Conservation (phyloP, 495 filamentous ascomycete species). For the Aspergillus affinis region DNA sequence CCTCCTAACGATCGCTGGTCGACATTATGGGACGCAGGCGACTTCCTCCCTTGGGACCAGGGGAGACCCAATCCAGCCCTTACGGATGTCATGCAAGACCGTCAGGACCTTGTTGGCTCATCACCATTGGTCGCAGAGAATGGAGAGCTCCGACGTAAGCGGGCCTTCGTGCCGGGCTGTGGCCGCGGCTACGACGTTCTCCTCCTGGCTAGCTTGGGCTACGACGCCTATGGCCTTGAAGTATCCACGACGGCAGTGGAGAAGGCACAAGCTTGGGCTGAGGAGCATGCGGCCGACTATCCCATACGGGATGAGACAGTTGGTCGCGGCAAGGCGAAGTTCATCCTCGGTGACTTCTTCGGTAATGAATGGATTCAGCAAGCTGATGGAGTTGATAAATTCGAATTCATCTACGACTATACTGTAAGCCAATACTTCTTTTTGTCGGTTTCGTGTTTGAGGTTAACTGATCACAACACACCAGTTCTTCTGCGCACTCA, state of each 20-base stretch:
- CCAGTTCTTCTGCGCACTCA: slow-evolving; percentile 70
- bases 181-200: slow-evolving; percentile 67
- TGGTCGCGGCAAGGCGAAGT: slow-evolving; percentile 50
- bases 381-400: slow-evolving; percentile 30
- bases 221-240: slow-evolving; percentile 66
- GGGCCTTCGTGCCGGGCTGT: slow-evolving; percentile 60
- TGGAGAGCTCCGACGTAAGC: slow-evolving; percentile 24
- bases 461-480: neutral
- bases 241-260: slow-evolving; percentile 50
- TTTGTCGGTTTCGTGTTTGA: neutral
- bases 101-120: slow-evolving; percentile 36
- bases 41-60: slow-evolving; percentile 55
- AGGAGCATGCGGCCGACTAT: slow-evolving; percentile 35
- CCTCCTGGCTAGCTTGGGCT: slow-evolving; percentile 57
- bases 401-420: slow-evolving; percentile 75
- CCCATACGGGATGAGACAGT: slow-evolving; percentile 28
- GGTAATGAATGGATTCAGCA: slow-evolving; percentile 50
- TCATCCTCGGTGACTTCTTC: slow-evolving; percentile 66
- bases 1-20: slow-evolving; percentile 6
- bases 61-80: slow-evolving; percentile 58
- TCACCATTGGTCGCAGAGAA: slow-evolving; percentile 10
- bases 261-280: slow-evolving; percentile 40
- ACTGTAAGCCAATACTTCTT: slow-evolving; percentile 48
- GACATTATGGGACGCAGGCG: neutral
- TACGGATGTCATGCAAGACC: slow-evolving; percentile 48